phyloP scores from a whole-genome alignment of 148 eudicot genomes.

The Tetragonia tetragonoides region DNA sequence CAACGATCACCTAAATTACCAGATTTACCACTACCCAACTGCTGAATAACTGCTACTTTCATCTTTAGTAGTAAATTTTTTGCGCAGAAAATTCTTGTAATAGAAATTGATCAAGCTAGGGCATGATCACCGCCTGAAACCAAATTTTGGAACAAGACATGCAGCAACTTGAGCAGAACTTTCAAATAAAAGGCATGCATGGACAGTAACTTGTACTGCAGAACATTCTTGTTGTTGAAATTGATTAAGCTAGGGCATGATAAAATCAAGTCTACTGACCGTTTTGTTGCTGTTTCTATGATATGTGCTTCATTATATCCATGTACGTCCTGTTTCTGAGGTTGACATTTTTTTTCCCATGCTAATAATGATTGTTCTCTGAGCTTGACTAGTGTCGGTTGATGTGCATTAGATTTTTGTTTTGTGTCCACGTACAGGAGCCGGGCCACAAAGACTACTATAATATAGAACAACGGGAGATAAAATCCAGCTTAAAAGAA shows the following conservation, averaged over 20 bases:
- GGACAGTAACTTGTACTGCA: no score
- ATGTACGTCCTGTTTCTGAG: conserved; percentile 28
- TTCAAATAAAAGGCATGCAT: no score
- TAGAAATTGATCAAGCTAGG: no score
- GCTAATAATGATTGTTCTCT: neutral
- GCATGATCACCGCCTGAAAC: no score
- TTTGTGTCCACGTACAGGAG: no score
- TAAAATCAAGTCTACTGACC: conserved; percentile 27
- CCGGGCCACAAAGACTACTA: no score
- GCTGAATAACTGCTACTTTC: no score
- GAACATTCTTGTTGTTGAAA: conserved; percentile 24
- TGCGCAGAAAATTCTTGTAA: no score
- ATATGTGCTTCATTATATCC: conserved; percentile 33
- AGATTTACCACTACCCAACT: no score
- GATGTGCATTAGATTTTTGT: neutral
- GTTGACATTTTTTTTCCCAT: neutral
- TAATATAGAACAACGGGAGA: neutral
- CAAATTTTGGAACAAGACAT: conserved; percentile 9
- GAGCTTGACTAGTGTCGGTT: neutral
- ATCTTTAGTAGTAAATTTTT: no score
- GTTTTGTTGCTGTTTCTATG: conserved; percentile 30
- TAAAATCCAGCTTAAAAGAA: neutral
- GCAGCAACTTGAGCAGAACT: conserved; percentile 29
- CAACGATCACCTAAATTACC: no score
- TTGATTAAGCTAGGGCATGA: conserved; percentile 23